Evolutionary conservation across 352 stramenopile genomes (phyloP).

Genomic region (Pythium aquatile): DNA sequence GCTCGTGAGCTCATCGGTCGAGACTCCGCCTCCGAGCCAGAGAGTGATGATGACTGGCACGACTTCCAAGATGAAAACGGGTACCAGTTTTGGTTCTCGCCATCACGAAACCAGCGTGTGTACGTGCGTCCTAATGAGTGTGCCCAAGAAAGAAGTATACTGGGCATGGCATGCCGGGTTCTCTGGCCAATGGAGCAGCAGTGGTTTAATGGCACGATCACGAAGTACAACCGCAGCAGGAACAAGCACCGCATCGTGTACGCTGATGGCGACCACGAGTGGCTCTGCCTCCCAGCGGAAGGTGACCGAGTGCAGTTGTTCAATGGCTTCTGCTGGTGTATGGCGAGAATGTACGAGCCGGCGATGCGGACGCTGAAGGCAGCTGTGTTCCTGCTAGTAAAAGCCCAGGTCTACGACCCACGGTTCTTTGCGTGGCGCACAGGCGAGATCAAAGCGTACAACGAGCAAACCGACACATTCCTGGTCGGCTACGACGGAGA

Average conservation of each 20-base stretch:
- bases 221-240: slow-evolving; percentile 56
- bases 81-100: slow-evolving; percentile 80
- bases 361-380: slow-evolving; percentile 50
- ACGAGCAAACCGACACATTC: slow-evolving; percentile 54
- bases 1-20: slow-evolving; percentile 44
- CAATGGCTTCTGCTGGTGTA: slow-evolving; percentile 72
- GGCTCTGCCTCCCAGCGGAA: slow-evolving; percentile 43
- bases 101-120: slow-evolving; percentile 52
- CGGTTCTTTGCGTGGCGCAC: slow-evolving; percentile 47
- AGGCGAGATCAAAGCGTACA: slow-evolving; percentile 48
- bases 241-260: slow-evolving; percentile 73
- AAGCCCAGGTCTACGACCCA: slow-evolving; percentile 54
- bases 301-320: slow-evolving; percentile 61
- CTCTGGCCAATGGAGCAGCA: slow-evolving; percentile 75
- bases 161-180: slow-evolving; percentile 64
- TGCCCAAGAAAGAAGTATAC: slow-evolving; percentile 45
- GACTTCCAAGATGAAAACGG: slow-evolving; percentile 64
- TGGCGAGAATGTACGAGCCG: slow-evolving; percentile 62
- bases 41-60: slow-evolving; percentile 78
- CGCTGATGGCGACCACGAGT: slow-evolving; percentile 78
- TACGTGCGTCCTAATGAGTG: slow-evolving; percentile 72
- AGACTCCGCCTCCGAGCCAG: slow-evolving; percentile 70
- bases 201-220: slow-evolving; percentile 65
- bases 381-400: slow-evolving; percentile 46
- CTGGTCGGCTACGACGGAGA: slow-evolving; percentile 51